Evolutionary conservation across 2,329 filamentous ascomycete species (phyloP).

Genomic region (Lecanosticta acicola): DNA sequence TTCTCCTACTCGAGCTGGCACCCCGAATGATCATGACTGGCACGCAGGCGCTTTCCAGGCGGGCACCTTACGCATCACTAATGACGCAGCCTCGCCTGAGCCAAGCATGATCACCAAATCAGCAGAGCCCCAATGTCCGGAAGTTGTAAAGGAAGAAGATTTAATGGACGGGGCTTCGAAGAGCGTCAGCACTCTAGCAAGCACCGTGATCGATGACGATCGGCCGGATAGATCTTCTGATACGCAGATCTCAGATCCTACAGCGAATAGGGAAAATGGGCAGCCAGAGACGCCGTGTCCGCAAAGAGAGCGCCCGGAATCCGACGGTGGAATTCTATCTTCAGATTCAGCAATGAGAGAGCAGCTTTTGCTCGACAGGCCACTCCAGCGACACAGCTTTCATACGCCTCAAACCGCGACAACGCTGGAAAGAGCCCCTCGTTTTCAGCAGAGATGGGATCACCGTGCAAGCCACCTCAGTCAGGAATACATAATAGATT

Average conservation of each 20-base stretch:
- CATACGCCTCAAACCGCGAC: conserved; percentile 1
- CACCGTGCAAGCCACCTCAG: conserved; percentile 23
- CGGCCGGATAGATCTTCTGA: background rate
- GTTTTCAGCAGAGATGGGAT: conserved; percentile 21
- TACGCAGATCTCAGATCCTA: no score
- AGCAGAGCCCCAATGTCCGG: conserved; percentile 1
- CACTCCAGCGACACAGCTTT: conserved; percentile 6
- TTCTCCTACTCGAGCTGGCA: conserved; percentile 28
- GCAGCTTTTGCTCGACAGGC: conserved; percentile 4
- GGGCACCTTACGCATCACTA: conserved; percentile 44
- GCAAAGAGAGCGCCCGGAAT: background rate
- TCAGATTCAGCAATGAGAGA: background rate
- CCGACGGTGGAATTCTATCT: background rate
- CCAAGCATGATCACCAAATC: conserved; percentile 30
- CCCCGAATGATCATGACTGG: conserved; percentile 39
- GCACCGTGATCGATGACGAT: background rate
- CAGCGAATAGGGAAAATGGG: background rate
- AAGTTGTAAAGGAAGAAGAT: background rate
- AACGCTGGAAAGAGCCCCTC: conserved; percentile 9
- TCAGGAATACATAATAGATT: conserved; percentile 23
- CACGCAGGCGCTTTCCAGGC: conserved; percentile 39
- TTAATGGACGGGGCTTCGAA: background rate
- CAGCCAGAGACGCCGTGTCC: background rate
- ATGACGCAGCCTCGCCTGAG: conserved; percentile 43
- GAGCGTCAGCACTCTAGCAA: background rate